Evolutionary conservation across 768 basidiomycete species (phyloP), one percentile per base, ranked within the genome.

Genomic region (Phylloporus sp.): DNA sequence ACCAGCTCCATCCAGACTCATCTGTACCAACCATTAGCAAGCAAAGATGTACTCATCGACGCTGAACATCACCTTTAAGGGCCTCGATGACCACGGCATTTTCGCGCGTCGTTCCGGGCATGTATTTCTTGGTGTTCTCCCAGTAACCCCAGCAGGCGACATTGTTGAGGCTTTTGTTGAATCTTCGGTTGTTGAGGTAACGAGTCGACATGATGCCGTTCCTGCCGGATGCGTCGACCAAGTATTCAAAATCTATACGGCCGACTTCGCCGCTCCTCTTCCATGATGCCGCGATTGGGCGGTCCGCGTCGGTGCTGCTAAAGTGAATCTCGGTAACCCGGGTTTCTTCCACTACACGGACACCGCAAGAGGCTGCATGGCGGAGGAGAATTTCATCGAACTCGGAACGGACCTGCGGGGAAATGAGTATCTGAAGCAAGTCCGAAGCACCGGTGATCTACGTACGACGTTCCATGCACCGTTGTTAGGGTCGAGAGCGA

Each of bases 81-180:
- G 44, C 20, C 5, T 45, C 44, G 20, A 45, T 45, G 15, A 45
- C 2, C 5, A 45, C 31, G 13, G 31, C 44, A 5, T 45, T 45
- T 9, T 45, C 44, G 1, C 31, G 44, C 15, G 29, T 34, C 35
- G 46, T 47, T 24, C 26, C 23, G 3, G 46, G 46, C 46, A 47
- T 38, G 26, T 47, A 47, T 15, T 28, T 47, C 2, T 20, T 20
- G 6, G 46, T 38, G 35, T 47, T 28, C 26, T 47, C 46, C 46
- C 46, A 47, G 46, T 38, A 47, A 20, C 46, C 46, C 35, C 46
- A 47, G 46, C 35, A 38, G 4, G 46, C 46, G 22, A 47, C 35
- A 27, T 38, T 47, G 46, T 38, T 38, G 26, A 38, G 46, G 18
- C 24, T 47, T 27, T 38, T 36, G 27, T 47, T 47, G 35, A 47